Percentiles rank a stretch among this genome's conserved stretches.
phyloP scores from a whole-genome alignment of 73 alveolate species.

The Loxodes magnus region DNA sequence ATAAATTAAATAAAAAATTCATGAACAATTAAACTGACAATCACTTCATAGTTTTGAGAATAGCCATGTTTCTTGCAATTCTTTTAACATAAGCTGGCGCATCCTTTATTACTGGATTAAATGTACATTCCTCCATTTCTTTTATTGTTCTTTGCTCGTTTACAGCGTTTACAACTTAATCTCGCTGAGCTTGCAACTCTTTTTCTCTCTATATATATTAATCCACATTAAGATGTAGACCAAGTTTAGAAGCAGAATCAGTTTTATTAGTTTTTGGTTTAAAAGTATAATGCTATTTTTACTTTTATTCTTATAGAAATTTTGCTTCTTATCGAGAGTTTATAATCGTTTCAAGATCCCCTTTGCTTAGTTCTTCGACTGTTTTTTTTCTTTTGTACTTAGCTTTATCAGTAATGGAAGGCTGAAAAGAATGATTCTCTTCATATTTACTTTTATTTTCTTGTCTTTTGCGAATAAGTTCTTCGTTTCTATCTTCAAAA shows the following conservation, averaged over 20 bases:
- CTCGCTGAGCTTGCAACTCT: not conserved
- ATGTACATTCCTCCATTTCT: conserved; percentile 10
- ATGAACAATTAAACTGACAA: too few relatives aligned
- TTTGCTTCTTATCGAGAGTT: not conserved
- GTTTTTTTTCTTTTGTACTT: conserved; percentile 3
- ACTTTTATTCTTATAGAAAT: too few relatives aligned
- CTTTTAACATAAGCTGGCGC: conserved; percentile 13
- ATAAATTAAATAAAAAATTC: too few relatives aligned
- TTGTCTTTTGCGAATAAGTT: conserved; percentile 1
- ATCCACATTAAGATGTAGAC: too few relatives aligned
- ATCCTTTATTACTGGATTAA: conserved; percentile 2
- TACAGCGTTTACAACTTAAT: not conserved
- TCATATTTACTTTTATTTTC: not conserved
- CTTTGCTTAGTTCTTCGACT: not conserved
- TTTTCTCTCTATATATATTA: not conserved
- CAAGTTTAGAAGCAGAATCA: too few relatives aligned
- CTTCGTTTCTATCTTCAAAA: conserved; percentile 9
- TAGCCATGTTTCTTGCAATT: conserved; percentile 15
- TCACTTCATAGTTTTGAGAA: conserved; percentile 9
- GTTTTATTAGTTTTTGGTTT: too few relatives aligned
- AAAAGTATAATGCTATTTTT: too few relatives aligned
- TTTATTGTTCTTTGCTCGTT: not conserved
- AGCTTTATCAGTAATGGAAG: conserved; percentile 8
- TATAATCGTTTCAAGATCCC: not conserved
- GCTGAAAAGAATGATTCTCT: conserved; percentile 1